Conservation (phyloP, 345 rosid species). For the Microthlaspi erraticum region DNA sequence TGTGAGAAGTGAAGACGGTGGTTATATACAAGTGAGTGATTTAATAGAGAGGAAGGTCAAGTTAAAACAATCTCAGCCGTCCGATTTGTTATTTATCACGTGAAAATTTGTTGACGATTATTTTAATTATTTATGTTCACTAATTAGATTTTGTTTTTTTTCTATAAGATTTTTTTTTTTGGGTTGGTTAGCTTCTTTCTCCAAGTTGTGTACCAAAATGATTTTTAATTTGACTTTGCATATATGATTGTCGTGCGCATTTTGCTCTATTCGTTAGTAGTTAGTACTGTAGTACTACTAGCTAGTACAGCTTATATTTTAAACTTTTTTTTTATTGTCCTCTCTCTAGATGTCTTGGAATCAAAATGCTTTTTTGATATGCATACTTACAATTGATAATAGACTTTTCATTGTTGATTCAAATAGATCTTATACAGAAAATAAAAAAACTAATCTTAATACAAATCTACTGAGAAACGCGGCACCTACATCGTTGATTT, state of each 20-base stretch:
- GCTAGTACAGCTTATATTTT: no score
- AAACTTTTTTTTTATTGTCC: no score
- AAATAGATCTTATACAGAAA: background rate
- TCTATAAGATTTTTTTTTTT: background rate
- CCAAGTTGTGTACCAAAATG: constrained; percentile 29
- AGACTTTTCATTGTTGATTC: background rate
- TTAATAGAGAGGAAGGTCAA: background rate
- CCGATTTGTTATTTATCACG: constrained; percentile 31
- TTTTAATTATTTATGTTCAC: background rate
- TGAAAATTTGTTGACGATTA: background rate
- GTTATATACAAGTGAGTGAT: constrained; percentile 8
- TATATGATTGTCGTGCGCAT: constrained; percentile 1
- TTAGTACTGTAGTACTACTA: no score
- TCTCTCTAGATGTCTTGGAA: no score
- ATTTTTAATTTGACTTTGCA: constrained; percentile 34
- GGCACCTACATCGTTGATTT: constrained; percentile 14
- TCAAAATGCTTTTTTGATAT: no score
- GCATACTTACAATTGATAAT: no score
- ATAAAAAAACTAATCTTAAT: background rate
- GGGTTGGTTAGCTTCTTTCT: background rate
- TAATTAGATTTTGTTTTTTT: background rate
- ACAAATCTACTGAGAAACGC: background rate
- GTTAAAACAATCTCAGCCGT: constrained; percentile 28
- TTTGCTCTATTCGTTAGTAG: background rate
- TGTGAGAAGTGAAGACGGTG: constrained; percentile 24